Percentiles rank a stretch among this genome's conserved stretches.
phyloP scores from a whole-genome alignment of 2,329 filamentous ascomycete genomes.

The Claviceps africana region DNA sequence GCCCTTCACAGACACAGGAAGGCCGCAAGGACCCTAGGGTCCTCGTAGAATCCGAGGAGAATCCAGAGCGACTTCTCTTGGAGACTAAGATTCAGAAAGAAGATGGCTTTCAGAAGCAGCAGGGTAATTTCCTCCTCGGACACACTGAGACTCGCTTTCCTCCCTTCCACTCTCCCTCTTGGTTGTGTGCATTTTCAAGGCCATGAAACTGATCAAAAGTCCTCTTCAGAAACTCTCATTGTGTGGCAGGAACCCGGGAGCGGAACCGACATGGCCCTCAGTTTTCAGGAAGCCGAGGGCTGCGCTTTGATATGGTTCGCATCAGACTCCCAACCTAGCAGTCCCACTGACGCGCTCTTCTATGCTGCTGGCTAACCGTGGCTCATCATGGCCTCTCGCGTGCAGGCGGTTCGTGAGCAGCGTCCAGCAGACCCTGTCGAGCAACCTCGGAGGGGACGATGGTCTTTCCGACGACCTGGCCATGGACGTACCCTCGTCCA shows the following conservation, averaged over 20 bases:
- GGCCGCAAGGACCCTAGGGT: constrained; percentile 72
- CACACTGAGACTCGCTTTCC: constrained; percentile 5
- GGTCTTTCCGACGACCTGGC: constrained; percentile 73
- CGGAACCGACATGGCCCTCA: constrained; percentile 90
- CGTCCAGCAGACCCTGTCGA: constrained; percentile 60
- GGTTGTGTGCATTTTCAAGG: neutral
- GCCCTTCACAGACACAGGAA: constrained; percentile 40
- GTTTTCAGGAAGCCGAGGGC: constrained; percentile 93
- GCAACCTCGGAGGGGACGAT: constrained; percentile 49
- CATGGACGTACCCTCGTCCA: constrained; percentile 55
- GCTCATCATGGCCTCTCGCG: too few species aligned
- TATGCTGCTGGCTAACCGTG: constrained; percentile 3
- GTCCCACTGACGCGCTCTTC: too few species aligned
- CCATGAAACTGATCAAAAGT: neutral
- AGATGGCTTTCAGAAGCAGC: constrained; percentile 95
- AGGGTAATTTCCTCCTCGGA: constrained; percentile 45
- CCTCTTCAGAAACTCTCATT: constrained; percentile 69
- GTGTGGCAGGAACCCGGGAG: constrained; percentile 85
- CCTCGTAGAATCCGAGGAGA: constrained; percentile 84
- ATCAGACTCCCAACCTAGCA: constrained; percentile 3
- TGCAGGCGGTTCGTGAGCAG: constrained; percentile 82
- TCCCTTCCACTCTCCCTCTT: neutral
- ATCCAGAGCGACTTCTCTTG: constrained; percentile 67
- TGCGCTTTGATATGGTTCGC: constrained; percentile 79
- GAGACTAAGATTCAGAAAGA: constrained; percentile 86